Conservation (phyloP, 495 filamentous ascomycete genomes). For the Neurospora sublineolata region DNA sequence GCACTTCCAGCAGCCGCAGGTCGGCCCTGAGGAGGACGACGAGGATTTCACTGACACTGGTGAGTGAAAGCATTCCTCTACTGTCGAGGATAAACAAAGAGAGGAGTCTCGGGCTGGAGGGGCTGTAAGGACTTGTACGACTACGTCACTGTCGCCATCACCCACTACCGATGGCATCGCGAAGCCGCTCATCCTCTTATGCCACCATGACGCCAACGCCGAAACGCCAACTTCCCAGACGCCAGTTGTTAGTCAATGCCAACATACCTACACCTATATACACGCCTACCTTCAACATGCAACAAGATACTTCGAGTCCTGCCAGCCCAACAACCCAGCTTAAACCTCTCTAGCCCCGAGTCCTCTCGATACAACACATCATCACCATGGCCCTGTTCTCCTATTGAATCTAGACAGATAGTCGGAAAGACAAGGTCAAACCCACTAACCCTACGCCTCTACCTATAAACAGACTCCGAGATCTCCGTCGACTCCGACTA, state of each 20-base stretch:
- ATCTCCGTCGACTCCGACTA: constrained; percentile 49
- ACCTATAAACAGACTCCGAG: constrained; percentile 45
- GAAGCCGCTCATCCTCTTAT: not conserved
- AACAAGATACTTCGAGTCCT: not conserved
- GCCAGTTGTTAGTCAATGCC: not conserved
- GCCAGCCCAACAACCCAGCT: not conserved
- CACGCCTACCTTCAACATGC: not conserved
- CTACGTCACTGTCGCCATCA: not conserved
- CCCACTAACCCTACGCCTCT: not conserved
- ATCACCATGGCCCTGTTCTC: not conserved
- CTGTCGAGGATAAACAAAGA: not conserved
- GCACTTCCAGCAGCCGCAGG: constrained; percentile 71
- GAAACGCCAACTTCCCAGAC: not conserved
- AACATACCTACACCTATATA: not conserved
- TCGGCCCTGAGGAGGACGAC: constrained; percentile 64
- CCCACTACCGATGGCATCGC: not conserved
- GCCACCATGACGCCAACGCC: not conserved
- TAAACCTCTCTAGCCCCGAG: not conserved
- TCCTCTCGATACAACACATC: not conserved
- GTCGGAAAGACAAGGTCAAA: not conserved
- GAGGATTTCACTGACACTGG: constrained; percentile 84
- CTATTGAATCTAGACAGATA: not conserved
- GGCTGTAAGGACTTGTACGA: not conserved
- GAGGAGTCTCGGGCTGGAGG: not conserved
- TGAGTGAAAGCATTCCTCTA: constrained; percentile 28